phyloP scores from a whole-genome alignment of 352 stramenopile genomes.

The Plasmopara muralis region DNA sequence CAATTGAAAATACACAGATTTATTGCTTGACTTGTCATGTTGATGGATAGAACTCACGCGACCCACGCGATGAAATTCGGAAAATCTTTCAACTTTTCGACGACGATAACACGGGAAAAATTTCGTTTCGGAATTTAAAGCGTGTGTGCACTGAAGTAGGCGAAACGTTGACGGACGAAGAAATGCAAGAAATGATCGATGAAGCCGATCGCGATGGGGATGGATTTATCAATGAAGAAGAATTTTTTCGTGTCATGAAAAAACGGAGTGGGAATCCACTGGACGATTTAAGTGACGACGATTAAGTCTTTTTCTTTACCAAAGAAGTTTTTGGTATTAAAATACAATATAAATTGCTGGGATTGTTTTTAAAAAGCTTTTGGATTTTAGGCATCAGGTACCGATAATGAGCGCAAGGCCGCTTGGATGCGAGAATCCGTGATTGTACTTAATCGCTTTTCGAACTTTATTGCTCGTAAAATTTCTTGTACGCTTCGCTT shows the following conservation, averaged over 20 bases:
- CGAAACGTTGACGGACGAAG: constrained; percentile 63
- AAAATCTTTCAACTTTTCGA: constrained; percentile 96
- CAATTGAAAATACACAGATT: too few relatives aligned
- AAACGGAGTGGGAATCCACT: constrained; percentile 91
- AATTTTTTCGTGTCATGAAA: constrained; percentile 95
- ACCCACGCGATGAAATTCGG: constrained; percentile 87
- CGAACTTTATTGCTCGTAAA: constrained; percentile 40
- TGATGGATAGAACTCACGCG: constrained; percentile 43
- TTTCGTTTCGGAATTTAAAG: constrained; percentile 94
- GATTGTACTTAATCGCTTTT: constrained; percentile 32
- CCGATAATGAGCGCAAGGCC: constrained; percentile 7
- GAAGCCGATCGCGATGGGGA: constrained; percentile 91
- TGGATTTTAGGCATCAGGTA: not conserved
- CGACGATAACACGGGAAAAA: constrained; percentile 92
- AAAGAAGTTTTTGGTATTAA: not conserved
- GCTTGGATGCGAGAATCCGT: constrained; percentile 11
- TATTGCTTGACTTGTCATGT: not conserved
- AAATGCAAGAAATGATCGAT: constrained; percentile 94
- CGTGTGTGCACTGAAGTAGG: constrained; percentile 84
- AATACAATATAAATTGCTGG: not conserved
- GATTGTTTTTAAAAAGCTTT: not conserved
- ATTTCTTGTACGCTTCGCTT: constrained; percentile 76
- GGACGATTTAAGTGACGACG: constrained; percentile 88
- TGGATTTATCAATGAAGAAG: constrained; percentile 91
- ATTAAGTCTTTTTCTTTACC: constrained; percentile 29